These are phyloP conservation scores for Daedalea quercina DNA, from an alignment of 768 basidiomycete genomes.

Conservation along the genomic window DNA sequence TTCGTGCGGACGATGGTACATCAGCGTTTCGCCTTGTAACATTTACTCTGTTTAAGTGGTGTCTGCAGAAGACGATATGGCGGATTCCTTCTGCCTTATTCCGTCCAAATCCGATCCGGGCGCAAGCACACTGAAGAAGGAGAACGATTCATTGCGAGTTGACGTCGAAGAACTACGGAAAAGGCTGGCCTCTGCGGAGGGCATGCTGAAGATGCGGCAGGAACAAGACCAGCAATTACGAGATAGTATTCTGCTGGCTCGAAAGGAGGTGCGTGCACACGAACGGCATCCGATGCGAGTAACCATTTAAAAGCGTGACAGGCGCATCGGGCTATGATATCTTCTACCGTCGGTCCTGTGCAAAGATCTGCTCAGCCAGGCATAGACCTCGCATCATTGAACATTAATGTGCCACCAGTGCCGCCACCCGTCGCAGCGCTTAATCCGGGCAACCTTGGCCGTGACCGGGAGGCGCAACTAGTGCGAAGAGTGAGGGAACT, in stretches of 20 bases:
- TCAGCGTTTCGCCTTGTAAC: not conserved
- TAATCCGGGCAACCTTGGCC: conserved; percentile 41
- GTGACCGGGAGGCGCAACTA: conserved; percentile 47
- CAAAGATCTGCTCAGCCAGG: conserved; percentile 31
- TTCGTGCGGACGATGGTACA: conserved; percentile 59
- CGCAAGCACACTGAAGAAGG: conserved; percentile 46
- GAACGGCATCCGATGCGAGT: conserved; percentile 5
- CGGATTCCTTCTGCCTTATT: conserved; percentile 76
- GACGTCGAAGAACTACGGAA: conserved; percentile 54
- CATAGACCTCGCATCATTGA: conserved; percentile 51
- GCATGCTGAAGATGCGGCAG: conserved; percentile 57
- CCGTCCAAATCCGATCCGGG: conserved; percentile 54
- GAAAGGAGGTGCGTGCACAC: conserved; percentile 46
- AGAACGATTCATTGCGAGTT: conserved; percentile 57
- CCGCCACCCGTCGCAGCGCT: conserved; percentile 43
- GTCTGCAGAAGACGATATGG: conserved; percentile 53
- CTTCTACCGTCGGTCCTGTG: conserved; percentile 43
- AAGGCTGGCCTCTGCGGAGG: conserved; percentile 55
- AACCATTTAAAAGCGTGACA: not conserved
- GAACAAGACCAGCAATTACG: conserved; percentile 77
- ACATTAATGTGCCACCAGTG: conserved; percentile 46
- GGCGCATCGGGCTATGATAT: conserved; percentile 78
- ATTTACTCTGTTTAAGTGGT: not conserved
- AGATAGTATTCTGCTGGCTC: conserved; percentile 72
- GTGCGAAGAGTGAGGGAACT: conserved; percentile 57